These are phyloP conservation scores for Hemerocallis citrina DNA, from an alignment of 106 monocot species.

Conservation along the genomic window DNA sequence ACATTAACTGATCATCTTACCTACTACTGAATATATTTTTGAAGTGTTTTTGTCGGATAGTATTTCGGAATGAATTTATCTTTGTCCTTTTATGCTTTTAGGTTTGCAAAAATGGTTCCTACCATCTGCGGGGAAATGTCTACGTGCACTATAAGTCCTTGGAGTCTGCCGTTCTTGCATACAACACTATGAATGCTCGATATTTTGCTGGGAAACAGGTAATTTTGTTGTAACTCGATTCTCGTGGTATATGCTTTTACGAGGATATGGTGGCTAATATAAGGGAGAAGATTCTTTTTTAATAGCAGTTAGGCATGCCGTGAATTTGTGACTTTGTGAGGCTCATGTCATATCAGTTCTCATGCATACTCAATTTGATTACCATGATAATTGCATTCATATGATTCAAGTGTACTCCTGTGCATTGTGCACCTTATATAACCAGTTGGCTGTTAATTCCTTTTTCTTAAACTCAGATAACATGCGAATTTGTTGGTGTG, in stretches of 20 bases:
- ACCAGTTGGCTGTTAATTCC: not conserved
- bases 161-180: slow-evolving; percentile 84
- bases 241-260: too few relatives aligned
- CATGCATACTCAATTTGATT: not conserved
- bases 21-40: not conserved
- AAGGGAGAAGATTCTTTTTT: too few relatives aligned
- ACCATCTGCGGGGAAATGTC: slow-evolving; percentile 92
- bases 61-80: slow-evolving; percentile 7
- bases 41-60: not conserved
- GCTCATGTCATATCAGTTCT: too few relatives aligned
- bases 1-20: not conserved
- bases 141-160: slow-evolving; percentile 92
- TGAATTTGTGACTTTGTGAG: too few relatives aligned
- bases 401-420: too few relatives aligned
- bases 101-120: slow-evolving; percentile 88
- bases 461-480: slow-evolving; percentile 37
- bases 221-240: not conserved
- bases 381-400: too few relatives aligned
- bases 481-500: slow-evolving; percentile 78
- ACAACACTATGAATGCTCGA: slow-evolving; percentile 74
- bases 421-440: not conserved
- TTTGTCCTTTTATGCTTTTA: slow-evolving; percentile 20
- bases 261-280: too few relatives aligned
- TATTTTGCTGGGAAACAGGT: slow-evolving; percentile 97
- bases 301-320: too few relatives aligned